phyloP scores from a whole-genome alignment of 352 stramenopile genomes.

The Globisporangium splendens region DNA sequence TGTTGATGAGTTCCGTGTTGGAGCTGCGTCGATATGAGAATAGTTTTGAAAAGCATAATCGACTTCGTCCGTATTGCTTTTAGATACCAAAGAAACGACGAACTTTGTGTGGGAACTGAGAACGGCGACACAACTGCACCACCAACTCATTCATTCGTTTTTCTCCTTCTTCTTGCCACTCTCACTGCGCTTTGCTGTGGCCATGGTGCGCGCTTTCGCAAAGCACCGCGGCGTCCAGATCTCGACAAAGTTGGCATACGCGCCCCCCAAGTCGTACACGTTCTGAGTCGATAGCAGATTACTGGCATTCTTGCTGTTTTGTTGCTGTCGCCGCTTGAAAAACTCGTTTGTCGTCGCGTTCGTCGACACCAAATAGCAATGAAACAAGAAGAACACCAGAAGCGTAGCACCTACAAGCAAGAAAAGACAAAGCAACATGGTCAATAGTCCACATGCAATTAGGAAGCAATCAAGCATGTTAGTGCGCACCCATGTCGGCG shows the following conservation, averaged over 20 bases:
- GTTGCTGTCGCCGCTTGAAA: constrained; percentile 44
- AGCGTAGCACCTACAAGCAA: constrained; percentile 29
- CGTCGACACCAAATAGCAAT: constrained; percentile 43
- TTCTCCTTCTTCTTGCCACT: background rate
- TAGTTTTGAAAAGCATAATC: no score
- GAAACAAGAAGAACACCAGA: constrained; percentile 45
- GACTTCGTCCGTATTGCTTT: no score
- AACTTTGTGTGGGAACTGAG: no score
- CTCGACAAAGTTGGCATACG: constrained; percentile 24
- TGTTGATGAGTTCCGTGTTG: no score
- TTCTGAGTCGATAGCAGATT: background rate
- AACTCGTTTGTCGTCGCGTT: constrained; percentile 78
- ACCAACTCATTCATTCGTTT: no score
- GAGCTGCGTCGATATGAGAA: no score
- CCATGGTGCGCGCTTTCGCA: constrained; percentile 5
- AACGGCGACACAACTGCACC: no score
- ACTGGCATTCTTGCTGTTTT: no score
- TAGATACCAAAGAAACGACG: no score
- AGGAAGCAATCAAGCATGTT: background rate
- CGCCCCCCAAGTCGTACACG: constrained; percentile 17
- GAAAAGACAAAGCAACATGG: no score
- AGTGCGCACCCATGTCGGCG: constrained; percentile 48
- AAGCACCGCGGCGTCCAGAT: constrained; percentile 31
- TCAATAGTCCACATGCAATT: no score
- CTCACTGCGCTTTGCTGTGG: background rate